These are phyloP conservation scores for Sisymbrium altissimum DNA, from an alignment of 345 rosid genomes.

Conservation along the genomic window DNA sequence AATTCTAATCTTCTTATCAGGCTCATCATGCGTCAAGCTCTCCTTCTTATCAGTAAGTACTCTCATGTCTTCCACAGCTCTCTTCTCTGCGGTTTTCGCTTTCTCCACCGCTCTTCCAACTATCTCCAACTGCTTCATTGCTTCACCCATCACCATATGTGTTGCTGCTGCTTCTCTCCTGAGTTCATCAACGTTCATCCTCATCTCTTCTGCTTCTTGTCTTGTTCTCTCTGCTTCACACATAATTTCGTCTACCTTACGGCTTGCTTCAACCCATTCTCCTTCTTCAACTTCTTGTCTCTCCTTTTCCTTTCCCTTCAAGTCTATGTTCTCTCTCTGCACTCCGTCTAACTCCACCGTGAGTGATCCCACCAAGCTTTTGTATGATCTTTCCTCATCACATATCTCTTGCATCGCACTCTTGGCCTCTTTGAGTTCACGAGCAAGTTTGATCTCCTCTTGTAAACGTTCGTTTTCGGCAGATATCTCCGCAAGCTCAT, in stretches of 20 bases:
- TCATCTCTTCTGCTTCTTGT: conserved; percentile 53
- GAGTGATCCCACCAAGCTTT: conserved; percentile 40
- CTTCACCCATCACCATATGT: conserved; percentile 33
- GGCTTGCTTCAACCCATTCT: conserved; percentile 24
- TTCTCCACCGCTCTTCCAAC: conserved; percentile 43
- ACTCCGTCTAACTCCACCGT: conserved; percentile 52
- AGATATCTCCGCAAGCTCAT: conserved; percentile 45
- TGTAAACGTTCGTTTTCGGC: conserved; percentile 50
- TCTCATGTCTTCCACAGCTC: conserved; percentile 51
- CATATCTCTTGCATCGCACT: conserved; percentile 42
- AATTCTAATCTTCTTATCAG: conserved; percentile 48
- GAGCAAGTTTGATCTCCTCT: conserved; percentile 53
- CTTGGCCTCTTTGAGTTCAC: conserved; percentile 71
- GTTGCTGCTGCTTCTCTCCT: conserved; percentile 42
- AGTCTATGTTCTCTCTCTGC: conserved; percentile 38
- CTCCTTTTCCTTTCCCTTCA: conserved; percentile 38
- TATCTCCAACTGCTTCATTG: conserved; percentile 45
- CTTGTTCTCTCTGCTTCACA: conserved; percentile 49
- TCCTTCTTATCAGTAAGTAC: conserved; percentile 35
- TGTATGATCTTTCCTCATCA: conserved; percentile 56
- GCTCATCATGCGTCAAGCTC: conserved; percentile 19
- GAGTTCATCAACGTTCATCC: conserved; percentile 35
- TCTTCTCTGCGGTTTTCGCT: conserved; percentile 56
- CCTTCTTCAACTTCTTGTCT: conserved; percentile 19
- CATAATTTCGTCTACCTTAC: conserved; percentile 36